Conservation (phyloP, 2,329 filamentous ascomycete genomes). For the Fusarium sp. region DNA sequence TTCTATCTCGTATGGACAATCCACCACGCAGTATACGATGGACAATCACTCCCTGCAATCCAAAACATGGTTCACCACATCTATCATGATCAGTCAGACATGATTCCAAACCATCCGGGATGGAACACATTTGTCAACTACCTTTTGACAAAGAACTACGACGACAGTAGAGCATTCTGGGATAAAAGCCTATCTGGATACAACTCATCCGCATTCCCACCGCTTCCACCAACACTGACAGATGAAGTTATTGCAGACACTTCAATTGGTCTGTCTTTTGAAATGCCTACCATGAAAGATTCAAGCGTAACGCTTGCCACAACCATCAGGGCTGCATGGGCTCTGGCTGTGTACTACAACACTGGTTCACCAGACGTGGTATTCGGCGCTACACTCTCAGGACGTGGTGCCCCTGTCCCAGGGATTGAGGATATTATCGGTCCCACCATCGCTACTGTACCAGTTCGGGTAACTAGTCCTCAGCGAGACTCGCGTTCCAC, state of each 20-base stretch:
- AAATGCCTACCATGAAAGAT: slow-evolving; percentile 8
- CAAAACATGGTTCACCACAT: slow-evolving; percentile 12
- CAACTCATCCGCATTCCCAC: slow-evolving; percentile 7
- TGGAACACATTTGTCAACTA: slow-evolving; percentile 14
- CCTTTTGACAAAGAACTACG: not conserved
- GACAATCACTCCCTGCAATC: slow-evolving; percentile 20
- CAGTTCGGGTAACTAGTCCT: slow-evolving; percentile 39
- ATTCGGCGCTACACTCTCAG: slow-evolving; percentile 47
- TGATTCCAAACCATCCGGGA: not conserved
- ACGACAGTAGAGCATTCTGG: slow-evolving; percentile 4
- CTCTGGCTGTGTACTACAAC: slow-evolving; percentile 15
- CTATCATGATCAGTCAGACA: not conserved
- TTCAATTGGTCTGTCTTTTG: slow-evolving; percentile 2
- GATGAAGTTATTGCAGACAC: not conserved
- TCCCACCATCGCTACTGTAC: slow-evolving; percentile 49
- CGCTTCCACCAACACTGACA: not conserved
- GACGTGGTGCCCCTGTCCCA: slow-evolving; percentile 43
- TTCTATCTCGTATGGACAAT: slow-evolving; percentile 7
- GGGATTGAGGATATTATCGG: slow-evolving; percentile 47
- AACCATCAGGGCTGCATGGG: slow-evolving; percentile 28
- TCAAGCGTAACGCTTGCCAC: slow-evolving; percentile 19
- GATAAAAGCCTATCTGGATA: not conserved
- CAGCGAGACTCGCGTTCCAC: not conserved
- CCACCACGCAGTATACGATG: slow-evolving; percentile 11
- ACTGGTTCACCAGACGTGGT: slow-evolving; percentile 47